These are phyloP conservation scores for Amesomyces nigricolor DNA, from an alignment of 2,329 filamentous ascomycete genomes.

Conservation along the genomic window DNA sequence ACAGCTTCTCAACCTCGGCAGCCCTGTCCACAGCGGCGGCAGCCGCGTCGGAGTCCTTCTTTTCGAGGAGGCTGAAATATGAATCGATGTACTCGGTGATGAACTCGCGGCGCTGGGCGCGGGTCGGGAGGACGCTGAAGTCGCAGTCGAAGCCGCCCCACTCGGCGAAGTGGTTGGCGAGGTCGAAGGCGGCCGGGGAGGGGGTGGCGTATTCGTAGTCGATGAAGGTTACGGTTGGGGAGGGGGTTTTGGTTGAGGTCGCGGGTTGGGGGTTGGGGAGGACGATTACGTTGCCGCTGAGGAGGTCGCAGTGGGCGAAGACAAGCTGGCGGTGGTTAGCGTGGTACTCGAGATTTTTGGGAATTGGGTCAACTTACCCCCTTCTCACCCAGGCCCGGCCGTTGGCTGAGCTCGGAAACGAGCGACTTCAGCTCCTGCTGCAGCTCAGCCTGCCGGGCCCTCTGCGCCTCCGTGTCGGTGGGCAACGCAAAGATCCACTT, in stretches of 20 bases:
- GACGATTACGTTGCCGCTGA: slow-evolving; percentile 95
- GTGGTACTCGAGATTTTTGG: neutral
- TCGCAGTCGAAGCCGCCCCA: slow-evolving; percentile 98
- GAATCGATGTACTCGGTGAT: slow-evolving; percentile 74
- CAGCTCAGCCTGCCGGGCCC: slow-evolving; percentile 59
- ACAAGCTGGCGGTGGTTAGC: slow-evolving; percentile 55
- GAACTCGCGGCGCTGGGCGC: slow-evolving; percentile 70
- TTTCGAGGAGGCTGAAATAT: slow-evolving; percentile 56
- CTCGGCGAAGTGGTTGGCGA: slow-evolving; percentile 97
- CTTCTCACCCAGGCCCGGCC: slow-evolving; percentile 68
- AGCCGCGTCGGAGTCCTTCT: slow-evolving; percentile 31
- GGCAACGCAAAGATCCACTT: slow-evolving; percentile 91
- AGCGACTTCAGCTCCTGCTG: slow-evolving; percentile 70
- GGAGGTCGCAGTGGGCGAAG: slow-evolving; percentile 90
- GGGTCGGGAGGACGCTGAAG: slow-evolving; percentile 74
- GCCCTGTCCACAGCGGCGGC: slow-evolving; percentile 43
- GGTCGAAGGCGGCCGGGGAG: slow-evolving; percentile 89
- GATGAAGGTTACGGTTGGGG: slow-evolving; percentile 70
- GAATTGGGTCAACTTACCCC: slow-evolving; percentile 52
- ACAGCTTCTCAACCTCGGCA: slow-evolving; percentile 62
- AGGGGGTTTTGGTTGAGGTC: slow-evolving; percentile 32
- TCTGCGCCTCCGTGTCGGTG: slow-evolving; percentile 62
- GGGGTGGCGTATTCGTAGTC: slow-evolving; percentile 98
- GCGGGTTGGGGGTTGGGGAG: slow-evolving; percentile 41
- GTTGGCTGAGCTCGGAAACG: slow-evolving; percentile 65